Evolutionary conservation across 495 filamentous ascomycete species (phyloP).

Genomic region (Neurospora sp.): DNA sequence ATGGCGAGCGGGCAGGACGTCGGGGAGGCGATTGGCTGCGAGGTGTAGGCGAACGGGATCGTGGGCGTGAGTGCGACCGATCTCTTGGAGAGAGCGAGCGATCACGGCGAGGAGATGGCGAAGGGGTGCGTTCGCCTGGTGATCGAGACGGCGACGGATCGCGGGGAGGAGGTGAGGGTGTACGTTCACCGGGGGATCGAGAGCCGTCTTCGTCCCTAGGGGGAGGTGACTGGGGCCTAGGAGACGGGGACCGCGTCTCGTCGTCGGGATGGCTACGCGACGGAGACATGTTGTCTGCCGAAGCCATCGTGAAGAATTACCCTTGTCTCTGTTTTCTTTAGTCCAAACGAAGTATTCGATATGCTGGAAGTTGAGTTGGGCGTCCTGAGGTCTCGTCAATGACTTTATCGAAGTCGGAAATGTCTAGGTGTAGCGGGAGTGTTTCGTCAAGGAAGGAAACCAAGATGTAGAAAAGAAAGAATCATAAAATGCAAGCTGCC

Average conservation of each 20-base stretch:
- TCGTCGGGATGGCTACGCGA: conserved; percentile 10
- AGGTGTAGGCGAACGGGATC: neutral
- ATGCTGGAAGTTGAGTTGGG: neutral
- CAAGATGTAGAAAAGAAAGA: neutral
- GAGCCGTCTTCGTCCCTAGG: neutral
- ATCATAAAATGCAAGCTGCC: neutral
- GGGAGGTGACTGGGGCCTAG: neutral
- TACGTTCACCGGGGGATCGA: neutral
- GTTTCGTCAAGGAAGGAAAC: neutral
- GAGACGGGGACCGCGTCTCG: conserved; percentile 1
- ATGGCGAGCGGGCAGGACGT: conserved; percentile 3
- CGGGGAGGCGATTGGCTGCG: conserved; percentile 4
- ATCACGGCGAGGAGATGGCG: conserved; percentile 2
- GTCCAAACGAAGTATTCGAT: neutral
- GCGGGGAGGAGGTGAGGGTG: neutral
- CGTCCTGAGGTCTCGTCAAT: neutral
- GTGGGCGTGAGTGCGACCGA: neutral
- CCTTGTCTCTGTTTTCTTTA: neutral
- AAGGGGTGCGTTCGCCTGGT: neutral
- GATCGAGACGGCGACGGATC: neutral
- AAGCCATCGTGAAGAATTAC: conserved; percentile 12
- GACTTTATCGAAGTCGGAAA: neutral
- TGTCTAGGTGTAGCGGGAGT: neutral
- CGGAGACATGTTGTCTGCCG: conserved; percentile 15
- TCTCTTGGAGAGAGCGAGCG: conserved; percentile 3